These are phyloP conservation scores for Psilocybe tampanensis DNA, from an alignment of 768 basidiomycete genomes.

Conservation along the genomic window DNA sequence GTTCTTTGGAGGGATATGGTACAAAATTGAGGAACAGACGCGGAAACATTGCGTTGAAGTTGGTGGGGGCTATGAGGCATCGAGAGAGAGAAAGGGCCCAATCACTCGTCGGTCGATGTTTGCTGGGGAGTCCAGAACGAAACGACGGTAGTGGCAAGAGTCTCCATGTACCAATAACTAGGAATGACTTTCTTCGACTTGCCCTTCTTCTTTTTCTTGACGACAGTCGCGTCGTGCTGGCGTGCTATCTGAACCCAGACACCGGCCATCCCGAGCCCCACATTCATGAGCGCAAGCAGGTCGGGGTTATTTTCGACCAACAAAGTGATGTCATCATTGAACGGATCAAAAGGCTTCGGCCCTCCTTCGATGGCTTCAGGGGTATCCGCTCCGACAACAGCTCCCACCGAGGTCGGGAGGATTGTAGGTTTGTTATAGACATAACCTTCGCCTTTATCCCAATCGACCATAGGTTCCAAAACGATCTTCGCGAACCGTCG, in stretches of 20 bases:
- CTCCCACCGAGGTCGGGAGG: slow-evolving; percentile 34
- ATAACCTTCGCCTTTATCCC: slow-evolving; percentile 40
- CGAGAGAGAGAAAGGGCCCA: no score
- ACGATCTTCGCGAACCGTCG: slow-evolving; percentile 37
- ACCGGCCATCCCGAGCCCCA: slow-evolving; percentile 64
- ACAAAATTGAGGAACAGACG: no score
- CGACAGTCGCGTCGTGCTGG: slow-evolving; percentile 24
- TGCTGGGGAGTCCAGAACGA: slow-evolving; percentile 36
- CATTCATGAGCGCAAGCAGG: slow-evolving; percentile 40
- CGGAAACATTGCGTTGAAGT: no score
- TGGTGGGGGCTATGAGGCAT: no score
- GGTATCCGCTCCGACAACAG: slow-evolving; percentile 36
- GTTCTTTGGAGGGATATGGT: no score
- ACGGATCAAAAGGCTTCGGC: slow-evolving; percentile 47
- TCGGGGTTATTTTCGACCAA: slow-evolving; percentile 46
- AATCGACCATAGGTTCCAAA: slow-evolving; percentile 42
- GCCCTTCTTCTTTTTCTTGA: slow-evolving; percentile 40
- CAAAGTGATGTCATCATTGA: slow-evolving; percentile 60
- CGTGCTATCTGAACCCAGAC: slow-evolving; percentile 72
- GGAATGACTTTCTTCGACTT: slow-evolving; percentile 32
- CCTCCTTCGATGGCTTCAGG: slow-evolving; percentile 26
- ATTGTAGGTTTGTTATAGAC: slow-evolving; percentile 39
- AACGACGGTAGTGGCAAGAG: slow-evolving; percentile 36
- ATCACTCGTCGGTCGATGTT: no score
- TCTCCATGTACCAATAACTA: slow-evolving; percentile 47